These are phyloP conservation scores for Rhododendron henanense DNA, from an alignment of 148 eudicot species.

Conservation along the genomic window DNA sequence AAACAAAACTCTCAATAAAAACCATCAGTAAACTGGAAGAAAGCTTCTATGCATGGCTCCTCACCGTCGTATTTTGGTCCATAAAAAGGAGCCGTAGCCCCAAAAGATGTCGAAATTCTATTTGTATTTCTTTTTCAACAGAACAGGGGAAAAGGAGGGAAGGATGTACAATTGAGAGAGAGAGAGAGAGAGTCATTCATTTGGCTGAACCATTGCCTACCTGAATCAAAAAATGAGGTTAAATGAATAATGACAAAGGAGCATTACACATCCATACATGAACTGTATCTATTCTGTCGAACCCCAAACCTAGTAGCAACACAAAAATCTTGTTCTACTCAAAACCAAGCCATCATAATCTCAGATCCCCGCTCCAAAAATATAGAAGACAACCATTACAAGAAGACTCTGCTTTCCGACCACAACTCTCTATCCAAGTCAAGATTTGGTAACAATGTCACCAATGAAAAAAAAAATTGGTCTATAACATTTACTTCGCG, in stretches of 20 bases:
- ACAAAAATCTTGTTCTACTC: neutral
- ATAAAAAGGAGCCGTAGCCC: neutral
- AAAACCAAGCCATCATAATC: neutral
- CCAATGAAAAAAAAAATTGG: too few species aligned
- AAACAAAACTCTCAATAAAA: too few species aligned
- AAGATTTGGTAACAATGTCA: neutral
- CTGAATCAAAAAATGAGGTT: neutral
- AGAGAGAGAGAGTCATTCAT: neutral
- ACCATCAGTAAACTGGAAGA: neutral
- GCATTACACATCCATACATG: neutral
- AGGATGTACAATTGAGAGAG: neutral
- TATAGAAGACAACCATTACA: neutral
- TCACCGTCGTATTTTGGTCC: neutral
- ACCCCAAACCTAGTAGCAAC: neutral
- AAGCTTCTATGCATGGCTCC: neutral
- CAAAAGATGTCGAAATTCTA: neutral
- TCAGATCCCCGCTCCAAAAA: neutral
- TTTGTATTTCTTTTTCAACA: neutral
- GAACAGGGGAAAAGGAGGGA: neutral
- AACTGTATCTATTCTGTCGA: neutral
- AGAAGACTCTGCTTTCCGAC: neutral
- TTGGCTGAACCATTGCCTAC: neutral
- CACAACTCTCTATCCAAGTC: neutral
- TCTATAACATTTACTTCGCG: neutral
- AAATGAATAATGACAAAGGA: neutral